A percentile compares a stretch with the other conserved stretches of the same genome.
Evolutionary conservation across 768 basidiomycete species (phyloP).

Genomic region (Boletus subparvulus): DNA sequence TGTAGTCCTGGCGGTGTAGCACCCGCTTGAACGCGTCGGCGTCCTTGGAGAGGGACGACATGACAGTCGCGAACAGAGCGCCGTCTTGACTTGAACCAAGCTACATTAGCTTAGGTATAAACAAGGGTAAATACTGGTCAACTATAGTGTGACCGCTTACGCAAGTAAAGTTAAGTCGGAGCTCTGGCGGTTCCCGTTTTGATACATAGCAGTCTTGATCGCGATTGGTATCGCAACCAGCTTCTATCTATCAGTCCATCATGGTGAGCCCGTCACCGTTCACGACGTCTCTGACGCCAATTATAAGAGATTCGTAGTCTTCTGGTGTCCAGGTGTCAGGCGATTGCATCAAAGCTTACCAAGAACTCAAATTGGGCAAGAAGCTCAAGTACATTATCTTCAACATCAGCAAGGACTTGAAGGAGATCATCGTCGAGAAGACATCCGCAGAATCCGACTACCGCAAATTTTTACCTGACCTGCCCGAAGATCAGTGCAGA

Average conservation of each 20-base stretch:
- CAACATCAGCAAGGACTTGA: slow-evolving; percentile 54
- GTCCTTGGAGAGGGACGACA: slow-evolving; percentile 71
- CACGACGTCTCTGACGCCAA: neutral
- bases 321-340: slow-evolving; percentile 48
- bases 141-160: slow-evolving; percentile 11
- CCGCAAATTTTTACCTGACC: slow-evolving; percentile 67
- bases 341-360: slow-evolving; percentile 41
- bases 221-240: slow-evolving; percentile 27
- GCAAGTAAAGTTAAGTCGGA: slow-evolving; percentile 30
- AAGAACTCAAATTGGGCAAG: slow-evolving; percentile 37
- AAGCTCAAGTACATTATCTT: slow-evolving; percentile 86
- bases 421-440: slow-evolving; percentile 78
- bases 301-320: slow-evolving; percentile 18
- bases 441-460: slow-evolving; percentile 51
- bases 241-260: slow-evolving; percentile 23
- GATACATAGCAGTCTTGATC: slow-evolving; percentile 12
- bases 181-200: slow-evolving; percentile 12
- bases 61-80: slow-evolving; percentile 30
- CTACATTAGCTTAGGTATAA: too few relatives aligned
- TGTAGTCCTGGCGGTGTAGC: slow-evolving; percentile 63
- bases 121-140: too few relatives aligned
- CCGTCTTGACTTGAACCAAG: neutral
- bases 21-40: slow-evolving; percentile 67
- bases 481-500: slow-evolving; percentile 73
- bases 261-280: slow-evolving; percentile 28